These are phyloP conservation scores for Symbiotaphrina buchneri DNA, from an alignment of 495 filamentous ascomycete genomes.

Conservation along the genomic window DNA sequence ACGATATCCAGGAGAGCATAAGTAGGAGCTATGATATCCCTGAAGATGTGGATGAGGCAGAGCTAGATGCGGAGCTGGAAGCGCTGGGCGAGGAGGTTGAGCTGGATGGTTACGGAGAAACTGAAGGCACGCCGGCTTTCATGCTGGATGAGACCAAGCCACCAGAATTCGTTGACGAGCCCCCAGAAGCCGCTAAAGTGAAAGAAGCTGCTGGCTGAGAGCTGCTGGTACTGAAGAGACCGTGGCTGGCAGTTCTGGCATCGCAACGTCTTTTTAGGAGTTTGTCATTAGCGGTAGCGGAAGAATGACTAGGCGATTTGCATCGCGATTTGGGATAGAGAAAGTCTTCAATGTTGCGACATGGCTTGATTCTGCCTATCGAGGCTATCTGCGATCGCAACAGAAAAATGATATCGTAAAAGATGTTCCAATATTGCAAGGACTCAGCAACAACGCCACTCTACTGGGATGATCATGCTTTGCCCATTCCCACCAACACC, in stretches of 20 bases:
- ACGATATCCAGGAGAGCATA: conserved; percentile 95
- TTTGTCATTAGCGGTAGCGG: too few species aligned
- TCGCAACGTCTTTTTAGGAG: too few species aligned
- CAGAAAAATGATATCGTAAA: too few species aligned
- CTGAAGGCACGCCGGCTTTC: conserved; percentile 55
- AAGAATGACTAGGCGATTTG: too few species aligned
- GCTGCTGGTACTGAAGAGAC: too few species aligned
- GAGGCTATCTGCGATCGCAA: too few species aligned
- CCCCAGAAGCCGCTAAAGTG: conserved; percentile 22
- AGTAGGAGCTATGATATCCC: conserved; percentile 86
- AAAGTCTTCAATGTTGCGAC: too few species aligned
- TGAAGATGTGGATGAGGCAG: conserved; percentile 94
- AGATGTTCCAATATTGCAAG: too few species aligned
- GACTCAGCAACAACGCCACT: too few species aligned
- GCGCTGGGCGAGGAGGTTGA: conserved; percentile 80
- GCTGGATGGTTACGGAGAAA: conserved; percentile 35
- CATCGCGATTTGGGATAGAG: too few species aligned
- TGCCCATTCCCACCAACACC: conserved; percentile 40
- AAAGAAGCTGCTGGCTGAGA: conserved; percentile 51
- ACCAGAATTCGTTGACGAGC: conserved; percentile 64
- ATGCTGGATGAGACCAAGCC: conserved; percentile 60
- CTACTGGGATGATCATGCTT: conserved; percentile 14
- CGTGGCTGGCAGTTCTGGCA: too few species aligned
- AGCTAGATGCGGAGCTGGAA: conserved; percentile 92
- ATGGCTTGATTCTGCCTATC: too few species aligned